These are phyloP conservation scores for Plasmodium yoelii DNA, from an alignment of 169 alveolate genomes.

Conservation along the genomic window DNA sequence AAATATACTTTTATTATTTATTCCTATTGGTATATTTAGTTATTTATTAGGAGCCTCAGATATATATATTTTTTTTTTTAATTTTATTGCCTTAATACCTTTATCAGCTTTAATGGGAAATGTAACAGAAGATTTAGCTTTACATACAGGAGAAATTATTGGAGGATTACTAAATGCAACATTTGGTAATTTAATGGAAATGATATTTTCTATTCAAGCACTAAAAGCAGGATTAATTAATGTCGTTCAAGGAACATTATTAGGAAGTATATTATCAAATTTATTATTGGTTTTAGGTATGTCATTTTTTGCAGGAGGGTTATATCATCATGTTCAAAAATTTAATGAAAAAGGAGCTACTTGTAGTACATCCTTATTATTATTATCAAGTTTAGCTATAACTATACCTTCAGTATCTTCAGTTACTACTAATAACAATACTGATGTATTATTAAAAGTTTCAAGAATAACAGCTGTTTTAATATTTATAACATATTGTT, in stretches of 20 bases:
- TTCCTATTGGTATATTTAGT: slow-evolving; percentile 84
- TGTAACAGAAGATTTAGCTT: slow-evolving; percentile 90
- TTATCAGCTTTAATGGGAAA: slow-evolving; percentile 89
- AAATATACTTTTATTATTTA: slow-evolving; percentile 78
- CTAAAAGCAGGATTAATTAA: slow-evolving; percentile 83
- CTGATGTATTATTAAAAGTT: slow-evolving; percentile 79
- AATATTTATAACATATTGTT: slow-evolving; percentile 82
- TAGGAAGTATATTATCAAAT: slow-evolving; percentile 90
- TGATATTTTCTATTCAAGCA: slow-evolving; percentile 90
- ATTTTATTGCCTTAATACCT: slow-evolving; percentile 89
- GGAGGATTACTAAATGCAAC: slow-evolving; percentile 92
- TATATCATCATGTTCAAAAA: slow-evolving; percentile 87
- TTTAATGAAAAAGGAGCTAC: slow-evolving; percentile 91
- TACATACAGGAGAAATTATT: slow-evolving; percentile 88
- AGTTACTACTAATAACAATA: slow-evolving; percentile 61
- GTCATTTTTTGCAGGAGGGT: slow-evolving; percentile 92
- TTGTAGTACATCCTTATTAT: slow-evolving; percentile 86
- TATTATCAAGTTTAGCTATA: slow-evolving; percentile 87
- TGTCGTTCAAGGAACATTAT: slow-evolving; percentile 91
- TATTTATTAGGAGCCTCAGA: slow-evolving; percentile 78
- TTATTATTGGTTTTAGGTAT: slow-evolving; percentile 89
- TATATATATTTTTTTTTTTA: slow-evolving; percentile 81
- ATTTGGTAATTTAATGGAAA: slow-evolving; percentile 93
- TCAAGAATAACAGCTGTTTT: slow-evolving; percentile 87
- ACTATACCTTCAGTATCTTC: slow-evolving; percentile 87